Evolutionary conservation across 2,329 filamentous ascomycete genomes (phyloP).

Genomic region (Colletotrichum destructivum): DNA sequence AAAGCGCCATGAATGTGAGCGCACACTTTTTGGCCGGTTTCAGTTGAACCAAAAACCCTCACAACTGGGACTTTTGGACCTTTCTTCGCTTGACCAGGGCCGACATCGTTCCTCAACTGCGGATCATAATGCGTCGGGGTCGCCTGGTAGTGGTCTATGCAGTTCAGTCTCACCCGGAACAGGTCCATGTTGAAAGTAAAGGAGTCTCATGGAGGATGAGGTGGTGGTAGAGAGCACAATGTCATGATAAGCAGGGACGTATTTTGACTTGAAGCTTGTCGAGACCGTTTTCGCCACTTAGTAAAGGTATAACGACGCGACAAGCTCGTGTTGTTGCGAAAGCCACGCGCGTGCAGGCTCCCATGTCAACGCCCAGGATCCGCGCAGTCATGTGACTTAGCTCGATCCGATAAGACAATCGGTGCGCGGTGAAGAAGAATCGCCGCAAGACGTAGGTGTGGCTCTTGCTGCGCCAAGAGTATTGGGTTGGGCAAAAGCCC

Average conservation of each 20-base stretch:
- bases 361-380: slow-evolving; percentile 15
- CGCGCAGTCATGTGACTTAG: slow-evolving; percentile 48
- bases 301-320: slow-evolving; percentile 21
- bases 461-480: no score
- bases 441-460: background rate
- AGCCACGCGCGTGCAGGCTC: slow-evolving; percentile 10
- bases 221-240: background rate
- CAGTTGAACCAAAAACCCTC: slow-evolving; percentile 91
- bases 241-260: slow-evolving; percentile 8
- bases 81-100: slow-evolving; percentile 70
- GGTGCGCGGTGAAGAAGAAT: background rate
- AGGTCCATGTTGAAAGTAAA: slow-evolving; percentile 67
- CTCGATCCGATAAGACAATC: background rate
- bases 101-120: slow-evolving; percentile 77
- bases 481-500: no score
- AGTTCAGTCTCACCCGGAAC: slow-evolving; percentile 94
- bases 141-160: slow-evolving; percentile 94
- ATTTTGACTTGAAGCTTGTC: background rate
- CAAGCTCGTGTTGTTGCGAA: slow-evolving; percentile 24
- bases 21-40: slow-evolving; percentile 96
- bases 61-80: slow-evolving; percentile 87
- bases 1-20: slow-evolving; percentile 96
- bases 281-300: slow-evolving; percentile 18
- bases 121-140: slow-evolving; percentile 86
- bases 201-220: slow-evolving; percentile 30